A percentile compares a stretch with the other conserved stretches of the same genome.
phyloP scores from a whole-genome alignment of 2,329 filamentous ascomycete genomes.

The Bimuria novae-zelandiae region DNA sequence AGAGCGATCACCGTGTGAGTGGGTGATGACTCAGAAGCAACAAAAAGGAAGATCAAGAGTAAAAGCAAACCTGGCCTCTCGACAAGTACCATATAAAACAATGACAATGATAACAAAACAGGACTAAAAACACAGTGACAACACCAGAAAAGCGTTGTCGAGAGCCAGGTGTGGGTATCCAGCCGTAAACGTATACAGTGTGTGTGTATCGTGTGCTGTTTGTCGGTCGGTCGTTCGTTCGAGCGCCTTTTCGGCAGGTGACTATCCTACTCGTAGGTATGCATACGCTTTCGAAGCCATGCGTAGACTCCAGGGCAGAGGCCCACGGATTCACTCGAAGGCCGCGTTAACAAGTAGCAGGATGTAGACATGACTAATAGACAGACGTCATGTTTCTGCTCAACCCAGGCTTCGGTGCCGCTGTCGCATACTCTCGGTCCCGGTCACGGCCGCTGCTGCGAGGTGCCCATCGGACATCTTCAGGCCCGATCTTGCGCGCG shows the following conservation, averaged over 20 bases:
- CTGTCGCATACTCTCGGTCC: conserved; percentile 25
- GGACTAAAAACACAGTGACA: neutral
- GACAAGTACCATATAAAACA: neutral
- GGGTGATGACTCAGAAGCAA: neutral
- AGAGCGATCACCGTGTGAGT: neutral
- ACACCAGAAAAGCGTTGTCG: neutral
- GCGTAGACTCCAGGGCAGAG: neutral
- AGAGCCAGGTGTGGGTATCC: conserved; percentile 13
- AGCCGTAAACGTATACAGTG: neutral
- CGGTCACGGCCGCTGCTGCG: conserved; percentile 22
- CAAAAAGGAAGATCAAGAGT: neutral
- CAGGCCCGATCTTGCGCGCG: conserved; percentile 34
- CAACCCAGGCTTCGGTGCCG: conserved; percentile 30
- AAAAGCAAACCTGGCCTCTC: conserved; percentile 3
- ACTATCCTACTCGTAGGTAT: no score
- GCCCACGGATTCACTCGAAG: neutral
- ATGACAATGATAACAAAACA: conserved; percentile 6
- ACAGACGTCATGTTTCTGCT: conserved; percentile 34
- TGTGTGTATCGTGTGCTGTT: conserved; percentile 1
- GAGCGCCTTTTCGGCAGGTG: no score
- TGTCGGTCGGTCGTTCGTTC: neutral
- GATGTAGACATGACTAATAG: conserved; percentile 23
- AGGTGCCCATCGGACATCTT: conserved; percentile 43
- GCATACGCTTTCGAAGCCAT: no score
- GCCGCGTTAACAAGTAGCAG: neutral